Evolutionary conservation across 495 filamentous ascomycete genomes (phyloP).

Genomic region (Jackrogersella multiformis): DNA sequence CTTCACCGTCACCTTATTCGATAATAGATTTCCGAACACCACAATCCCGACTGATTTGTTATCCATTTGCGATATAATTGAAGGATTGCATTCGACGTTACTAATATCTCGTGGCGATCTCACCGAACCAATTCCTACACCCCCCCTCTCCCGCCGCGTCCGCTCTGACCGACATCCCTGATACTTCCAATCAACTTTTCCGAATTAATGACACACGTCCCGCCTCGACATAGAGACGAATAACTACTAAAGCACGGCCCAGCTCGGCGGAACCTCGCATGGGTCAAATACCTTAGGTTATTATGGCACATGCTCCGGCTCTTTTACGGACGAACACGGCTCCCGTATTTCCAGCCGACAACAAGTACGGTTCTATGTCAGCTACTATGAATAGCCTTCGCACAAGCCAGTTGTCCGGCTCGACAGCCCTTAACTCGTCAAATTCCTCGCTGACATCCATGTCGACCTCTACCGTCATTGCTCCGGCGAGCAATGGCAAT

Average conservation of each 20-base stretch:
- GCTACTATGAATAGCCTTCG: slow-evolving; percentile 58
- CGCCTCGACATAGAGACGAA: slow-evolving; percentile 3
- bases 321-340: slow-evolving; percentile 62
- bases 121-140: slow-evolving; percentile 17
- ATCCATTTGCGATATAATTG: not conserved
- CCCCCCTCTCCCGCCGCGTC: slow-evolving; percentile 20
- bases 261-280: slow-evolving; percentile 36
- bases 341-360: slow-evolving; percentile 54
- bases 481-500: slow-evolving; percentile 61
- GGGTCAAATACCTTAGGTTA: slow-evolving; percentile 57
- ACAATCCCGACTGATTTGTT: slow-evolving; percentile 1
- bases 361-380: slow-evolving; percentile 50
- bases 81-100: slow-evolving; percentile 17
- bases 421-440: slow-evolving; percentile 58
- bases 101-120: slow-evolving; percentile 25
- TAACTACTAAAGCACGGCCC: slow-evolving; percentile 20
- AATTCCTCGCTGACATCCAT: slow-evolving; percentile 61
- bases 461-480: slow-evolving; percentile 51
- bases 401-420: slow-evolving; percentile 63
- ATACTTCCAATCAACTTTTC: slow-evolving; percentile 7
- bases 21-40: slow-evolving; percentile 3
- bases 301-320: slow-evolving; percentile 62
- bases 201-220: slow-evolving; percentile 11
- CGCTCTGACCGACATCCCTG: slow-evolving; percentile 1
- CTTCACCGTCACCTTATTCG: slow-evolving; percentile 1